Base-by-base conservation (phyloP, 2,329 filamentous ascomycete species). In the Aspergillus fumigatiaffinis region DNA sequence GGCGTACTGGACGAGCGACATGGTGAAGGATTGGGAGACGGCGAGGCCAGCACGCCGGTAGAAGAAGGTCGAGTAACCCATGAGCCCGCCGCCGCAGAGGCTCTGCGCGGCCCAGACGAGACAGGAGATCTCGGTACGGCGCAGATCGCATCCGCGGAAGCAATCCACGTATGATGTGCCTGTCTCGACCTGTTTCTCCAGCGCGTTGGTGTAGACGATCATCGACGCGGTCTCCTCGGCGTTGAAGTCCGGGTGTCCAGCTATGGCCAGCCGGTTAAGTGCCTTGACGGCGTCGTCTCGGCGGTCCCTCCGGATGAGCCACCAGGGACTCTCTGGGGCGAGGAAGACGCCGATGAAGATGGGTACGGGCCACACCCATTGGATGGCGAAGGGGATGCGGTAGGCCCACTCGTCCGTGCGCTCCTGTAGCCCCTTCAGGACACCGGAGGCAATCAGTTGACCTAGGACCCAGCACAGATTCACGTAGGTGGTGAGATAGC, bases 191-290 rank as follows among this genome's bases (percentile, higher is more conserved):
- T 85, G 80, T 68, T 90, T 82, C 71, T 96, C 92, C 12, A 95
- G 78, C 0, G 88, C 88, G 0, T 89, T 92, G 0, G 91, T 96
- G 70, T 95, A 90, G 1, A 91, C 85, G 89, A 96, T 96, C 90
- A 96, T 95, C 66, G 90, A 87, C 50, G 96, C 81, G 0, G 90
- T 94, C 76, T 94, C 90, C 60, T 95, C 89, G 12, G 89, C 84
- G 67, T 95, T 85, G 65, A 94, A 92, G 59, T 88, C 83, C 0
- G 85, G 87, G 59, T 91, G 87, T 2, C 65, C 61, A 6, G 72
- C 66, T 12, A 71, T 50, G 3, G 83, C 81, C 56, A 87, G 62
- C 55, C 77, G 69, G 51, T 70, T 61, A 23, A 77, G 64, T 5
- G 75, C 60, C 50, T 71, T 72, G 63, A 80, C 81, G 21, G 79